Evolutionary conservation across 2,329 filamentous ascomycete species (phyloP).

Genomic region (Sporothrix humicola): DNA sequence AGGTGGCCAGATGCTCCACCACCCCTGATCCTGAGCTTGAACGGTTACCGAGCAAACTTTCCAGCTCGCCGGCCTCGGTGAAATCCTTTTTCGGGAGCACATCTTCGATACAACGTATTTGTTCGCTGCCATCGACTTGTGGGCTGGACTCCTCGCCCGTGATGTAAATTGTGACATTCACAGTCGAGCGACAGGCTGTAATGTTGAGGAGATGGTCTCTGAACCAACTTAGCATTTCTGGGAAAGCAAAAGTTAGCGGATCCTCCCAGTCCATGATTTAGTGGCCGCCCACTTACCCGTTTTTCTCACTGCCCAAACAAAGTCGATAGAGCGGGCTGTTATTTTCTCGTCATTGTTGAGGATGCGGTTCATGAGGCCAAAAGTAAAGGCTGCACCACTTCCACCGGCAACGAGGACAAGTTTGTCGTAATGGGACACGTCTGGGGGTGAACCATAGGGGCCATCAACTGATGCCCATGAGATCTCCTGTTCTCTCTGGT

Average conservation of each 20-base stretch:
- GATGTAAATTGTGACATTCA: conserved; percentile 32
- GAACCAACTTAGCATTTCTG: conserved; percentile 33
- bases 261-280: too few relatives aligned
- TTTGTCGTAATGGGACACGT: conserved; percentile 29
- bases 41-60: background rate
- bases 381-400: conserved; percentile 35
- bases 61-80: background rate
- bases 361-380: conserved; percentile 34
- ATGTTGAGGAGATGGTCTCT: conserved; percentile 8
- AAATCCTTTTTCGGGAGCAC: too few relatives aligned
- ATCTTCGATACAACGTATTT: too few relatives aligned
- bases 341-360: conserved; percentile 11
- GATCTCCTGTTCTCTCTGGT: background rate
- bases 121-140: background rate
- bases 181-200: background rate
- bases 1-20: background rate
- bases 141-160: background rate
- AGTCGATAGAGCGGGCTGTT: conserved; percentile 32
- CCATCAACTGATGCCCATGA: conserved; percentile 33
- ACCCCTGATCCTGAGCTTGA: background rate
- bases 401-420: conserved; percentile 36
- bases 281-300: background rate
- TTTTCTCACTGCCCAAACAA: conserved; percentile 36
- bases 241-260: too few relatives aligned
- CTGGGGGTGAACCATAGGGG: conserved; percentile 34